Evolutionary conservation across 2,329 filamentous ascomycete genomes (phyloP).

Genomic region (Pyrenochaeta sp.): DNA sequence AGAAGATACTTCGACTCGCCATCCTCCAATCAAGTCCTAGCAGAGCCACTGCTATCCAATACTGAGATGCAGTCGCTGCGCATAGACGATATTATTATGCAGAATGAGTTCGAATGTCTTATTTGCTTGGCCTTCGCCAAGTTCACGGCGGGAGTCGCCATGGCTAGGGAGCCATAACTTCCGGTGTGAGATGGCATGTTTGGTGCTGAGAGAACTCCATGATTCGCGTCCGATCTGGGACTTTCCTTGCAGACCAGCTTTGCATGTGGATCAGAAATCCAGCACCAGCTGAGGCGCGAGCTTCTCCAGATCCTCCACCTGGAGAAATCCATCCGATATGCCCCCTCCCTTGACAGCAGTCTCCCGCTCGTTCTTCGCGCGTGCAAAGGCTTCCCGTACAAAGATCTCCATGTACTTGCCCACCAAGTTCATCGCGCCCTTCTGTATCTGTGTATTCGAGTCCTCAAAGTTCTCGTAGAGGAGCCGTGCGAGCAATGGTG

Average conservation of each 20-base stretch:
- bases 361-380: constrained; percentile 74
- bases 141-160: too few species aligned
- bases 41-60: not conserved
- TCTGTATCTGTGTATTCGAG: constrained; percentile 42
- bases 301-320: constrained; percentile 91
- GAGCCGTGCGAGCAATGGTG: constrained; percentile 75
- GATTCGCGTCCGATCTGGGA: not conserved
- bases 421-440: constrained; percentile 67
- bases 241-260: too few species aligned
- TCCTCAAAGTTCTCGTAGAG: constrained; percentile 80
- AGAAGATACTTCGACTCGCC: not conserved
- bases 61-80: not conserved
- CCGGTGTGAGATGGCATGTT: too few species aligned
- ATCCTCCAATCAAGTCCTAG: not conserved
- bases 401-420: constrained; percentile 92
- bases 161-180: too few species aligned
- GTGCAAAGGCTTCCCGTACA: constrained; percentile 84
- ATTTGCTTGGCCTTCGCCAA: too few species aligned
- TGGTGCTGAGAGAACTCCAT: too few species aligned
- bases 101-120: not conserved
- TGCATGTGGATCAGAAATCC: constrained; percentile 76
- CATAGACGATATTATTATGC: not conserved
- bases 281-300: constrained; percentile 83
- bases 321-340: constrained; percentile 68
- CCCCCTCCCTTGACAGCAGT: constrained; percentile 48